Evolutionary conservation across 805 yeast genomes (phyloP).

Genomic region (Saturnispora hagleri): DNA sequence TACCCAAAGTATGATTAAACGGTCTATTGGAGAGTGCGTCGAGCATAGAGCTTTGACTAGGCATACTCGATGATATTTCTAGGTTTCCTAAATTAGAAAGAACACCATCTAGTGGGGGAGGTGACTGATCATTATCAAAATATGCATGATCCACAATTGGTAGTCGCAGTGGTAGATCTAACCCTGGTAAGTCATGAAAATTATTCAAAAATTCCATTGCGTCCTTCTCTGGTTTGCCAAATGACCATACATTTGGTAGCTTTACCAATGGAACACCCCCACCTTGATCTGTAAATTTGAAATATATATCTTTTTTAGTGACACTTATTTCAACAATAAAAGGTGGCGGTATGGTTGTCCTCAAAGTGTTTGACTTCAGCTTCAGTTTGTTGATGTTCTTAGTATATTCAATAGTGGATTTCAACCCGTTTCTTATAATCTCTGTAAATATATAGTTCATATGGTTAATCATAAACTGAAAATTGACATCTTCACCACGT

Average conservation of each 20-base stretch:
- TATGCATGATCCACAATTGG: slow-evolving; percentile 18
- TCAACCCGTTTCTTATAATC: slow-evolving; percentile 73
- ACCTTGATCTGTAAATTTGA: slow-evolving; percentile 81
- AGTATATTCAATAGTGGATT: slow-evolving; percentile 59
- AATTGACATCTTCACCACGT: slow-evolving; percentile 65
- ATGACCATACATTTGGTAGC: slow-evolving; percentile 71
- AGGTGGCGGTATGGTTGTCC: slow-evolving; percentile 45
- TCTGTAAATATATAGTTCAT: slow-evolving; percentile 82
- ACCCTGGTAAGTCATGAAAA: slow-evolving; percentile 63
- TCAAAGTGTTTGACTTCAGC: slow-evolving; percentile 11
- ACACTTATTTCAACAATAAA: slow-evolving; percentile 68
- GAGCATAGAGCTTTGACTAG: slow-evolving; percentile 40
- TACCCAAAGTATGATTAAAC: slow-evolving; percentile 65
- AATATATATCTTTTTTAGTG: slow-evolving; percentile 55
- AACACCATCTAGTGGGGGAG: slow-evolving; percentile 18
- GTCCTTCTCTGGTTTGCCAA: slow-evolving; percentile 58
- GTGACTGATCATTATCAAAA: slow-evolving; percentile 1
- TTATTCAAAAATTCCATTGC: slow-evolving; percentile 53
- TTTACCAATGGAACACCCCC: slow-evolving; percentile 69
- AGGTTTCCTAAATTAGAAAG: slow-evolving; percentile 25
- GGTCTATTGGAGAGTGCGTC: slow-evolving; percentile 62
- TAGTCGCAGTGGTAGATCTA: slow-evolving; percentile 30
- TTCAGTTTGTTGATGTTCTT: slow-evolving; percentile 19
- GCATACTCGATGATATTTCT: slow-evolving; percentile 21
- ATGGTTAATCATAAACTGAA: slow-evolving; percentile 82